A percentile compares a stretch with the other conserved stretches of the same genome.
These are phyloP conservation scores for Trametes pubescens DNA, from an alignment of 1,284 basidiomycete genomes.

Conservation along the genomic window DNA sequence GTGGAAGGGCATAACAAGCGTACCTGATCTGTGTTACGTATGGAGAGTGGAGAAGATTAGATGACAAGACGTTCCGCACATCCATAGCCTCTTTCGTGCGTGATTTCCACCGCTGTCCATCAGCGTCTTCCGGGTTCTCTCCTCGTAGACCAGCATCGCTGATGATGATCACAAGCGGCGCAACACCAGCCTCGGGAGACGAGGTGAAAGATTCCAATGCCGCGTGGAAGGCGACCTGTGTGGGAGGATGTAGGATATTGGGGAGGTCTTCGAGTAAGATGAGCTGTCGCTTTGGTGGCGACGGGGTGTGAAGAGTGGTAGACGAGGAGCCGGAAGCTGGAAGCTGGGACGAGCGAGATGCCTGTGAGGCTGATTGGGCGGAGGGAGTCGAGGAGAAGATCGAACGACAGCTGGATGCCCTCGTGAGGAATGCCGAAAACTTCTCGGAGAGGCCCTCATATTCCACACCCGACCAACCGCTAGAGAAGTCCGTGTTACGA, in stretches of 20 bases:
- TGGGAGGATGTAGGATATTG: slow-evolving; percentile 82
- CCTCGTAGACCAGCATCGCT: slow-evolving; percentile 85
- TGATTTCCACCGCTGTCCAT: slow-evolving; percentile 51
- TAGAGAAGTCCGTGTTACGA: slow-evolving; percentile 6
- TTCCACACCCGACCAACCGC: slow-evolving; percentile 34
- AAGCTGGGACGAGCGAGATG: slow-evolving; percentile 28
- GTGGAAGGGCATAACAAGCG: slow-evolving; percentile 29
- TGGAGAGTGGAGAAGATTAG: slow-evolving; percentile 64
- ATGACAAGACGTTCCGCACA: slow-evolving; percentile 71
- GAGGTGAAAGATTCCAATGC: slow-evolving; percentile 66
- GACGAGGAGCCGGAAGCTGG: slow-evolving; percentile 7
- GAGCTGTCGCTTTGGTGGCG: slow-evolving; percentile 53
- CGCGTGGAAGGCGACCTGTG: slow-evolving; percentile 80
- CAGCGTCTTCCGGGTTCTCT: slow-evolving; percentile 66
- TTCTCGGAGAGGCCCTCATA: slow-evolving; percentile 75
- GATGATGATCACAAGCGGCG: slow-evolving; percentile 85
- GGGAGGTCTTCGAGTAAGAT: slow-evolving; percentile 94
- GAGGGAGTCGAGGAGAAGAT: slow-evolving; percentile 49
- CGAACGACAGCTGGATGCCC: slow-evolving; percentile 72
- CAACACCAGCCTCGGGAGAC: slow-evolving; percentile 46
- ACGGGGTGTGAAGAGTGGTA: slow-evolving; percentile 8
- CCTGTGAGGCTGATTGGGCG: slow-evolving; percentile 21
- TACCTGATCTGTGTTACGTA: slow-evolving; percentile 81
- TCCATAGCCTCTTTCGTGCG: slow-evolving; percentile 69
- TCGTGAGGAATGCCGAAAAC: slow-evolving; percentile 80